phyloP scores from a whole-genome alignment of 176 grass and related monocot genomes.

The Phoenix roebelenii region DNA sequence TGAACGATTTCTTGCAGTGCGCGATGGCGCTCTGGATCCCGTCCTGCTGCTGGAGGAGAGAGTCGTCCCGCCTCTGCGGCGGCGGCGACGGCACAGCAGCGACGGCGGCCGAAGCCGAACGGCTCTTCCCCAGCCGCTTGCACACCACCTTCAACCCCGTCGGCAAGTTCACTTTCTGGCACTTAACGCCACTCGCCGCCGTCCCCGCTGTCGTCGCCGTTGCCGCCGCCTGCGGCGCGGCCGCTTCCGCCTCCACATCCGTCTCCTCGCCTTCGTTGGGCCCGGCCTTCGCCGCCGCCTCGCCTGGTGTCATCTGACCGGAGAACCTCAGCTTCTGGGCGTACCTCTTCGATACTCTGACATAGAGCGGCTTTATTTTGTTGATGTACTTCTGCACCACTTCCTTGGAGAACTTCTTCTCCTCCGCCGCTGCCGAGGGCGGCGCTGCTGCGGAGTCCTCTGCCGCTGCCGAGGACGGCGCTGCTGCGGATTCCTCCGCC shows the following conservation, averaged over 20 bases:
- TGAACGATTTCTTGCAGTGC: conserved; percentile 91
- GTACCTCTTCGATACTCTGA: conserved; percentile 61
- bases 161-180: conserved; percentile 45
- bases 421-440: conserved; percentile 23
- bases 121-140: conserved; percentile 77
- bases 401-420: conserved; percentile 65
- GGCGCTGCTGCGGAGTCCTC: too few species aligned
- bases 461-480: background rate
- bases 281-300: too few species aligned
- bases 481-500: too few species aligned
- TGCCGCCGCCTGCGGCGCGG: background rate
- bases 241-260: conserved; percentile 30
- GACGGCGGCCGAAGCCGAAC: conserved; percentile 72
- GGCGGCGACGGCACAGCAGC: conserved; percentile 28
- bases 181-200: background rate
- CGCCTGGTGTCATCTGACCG: background rate
- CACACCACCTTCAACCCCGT: conserved; percentile 71
- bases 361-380: conserved; percentile 83
- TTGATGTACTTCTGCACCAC: conserved; percentile 66
- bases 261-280: conserved; percentile 39
- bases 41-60: too few species aligned
- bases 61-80: background rate
- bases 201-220: background rate
- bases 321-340: conserved; percentile 55
- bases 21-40: too few species aligned